Percentiles rank a stretch among this genome's conserved stretches.
Evolutionary conservation across 2,329 filamentous ascomycete genomes (phyloP).

Genomic region (Neospermospora avenae): DNA sequence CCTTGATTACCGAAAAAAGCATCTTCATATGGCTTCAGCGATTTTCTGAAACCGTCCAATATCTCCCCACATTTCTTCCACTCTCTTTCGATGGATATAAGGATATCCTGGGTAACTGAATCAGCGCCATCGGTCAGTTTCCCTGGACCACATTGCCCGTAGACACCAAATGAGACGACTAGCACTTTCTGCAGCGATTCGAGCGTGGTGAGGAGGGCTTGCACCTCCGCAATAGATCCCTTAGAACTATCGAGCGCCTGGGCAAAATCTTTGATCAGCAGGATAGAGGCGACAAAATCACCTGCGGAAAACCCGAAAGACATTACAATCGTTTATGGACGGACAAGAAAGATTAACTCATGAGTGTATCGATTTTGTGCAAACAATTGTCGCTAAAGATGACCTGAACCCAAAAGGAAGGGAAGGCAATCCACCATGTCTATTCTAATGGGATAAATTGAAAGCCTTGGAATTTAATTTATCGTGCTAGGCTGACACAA

Average conservation of each 20-base stretch:
- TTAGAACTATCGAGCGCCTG: neutral
- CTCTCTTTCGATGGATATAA: neutral
- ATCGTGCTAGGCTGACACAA: too few relatives aligned
- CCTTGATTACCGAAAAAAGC: neutral
- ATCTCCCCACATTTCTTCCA: neutral
- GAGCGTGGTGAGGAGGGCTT: neutral
- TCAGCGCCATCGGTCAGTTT: neutral
- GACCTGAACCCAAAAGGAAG: too few relatives aligned
- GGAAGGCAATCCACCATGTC: too few relatives aligned
- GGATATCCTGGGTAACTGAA: neutral
- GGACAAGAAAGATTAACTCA: too few relatives aligned
- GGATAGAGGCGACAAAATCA: neutral
- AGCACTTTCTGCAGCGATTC: neutral
- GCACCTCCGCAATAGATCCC: neutral
- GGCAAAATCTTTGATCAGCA: neutral
- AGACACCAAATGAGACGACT: neutral
- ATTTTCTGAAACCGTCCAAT: neutral
- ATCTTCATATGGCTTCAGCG: neutral
- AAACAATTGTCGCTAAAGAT: too few relatives aligned
- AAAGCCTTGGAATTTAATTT: too few relatives aligned
- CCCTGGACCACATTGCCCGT: neutral
- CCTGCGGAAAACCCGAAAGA: neutral
- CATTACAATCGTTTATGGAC: neutral
- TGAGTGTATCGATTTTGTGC: too few relatives aligned
- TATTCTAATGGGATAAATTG: too few relatives aligned